A percentile compares a stretch with the other conserved stretches of the same genome.
Evolutionary conservation across 2,329 filamentous ascomycete species (phyloP).

Genomic region (Fusarium nurragi): DNA sequence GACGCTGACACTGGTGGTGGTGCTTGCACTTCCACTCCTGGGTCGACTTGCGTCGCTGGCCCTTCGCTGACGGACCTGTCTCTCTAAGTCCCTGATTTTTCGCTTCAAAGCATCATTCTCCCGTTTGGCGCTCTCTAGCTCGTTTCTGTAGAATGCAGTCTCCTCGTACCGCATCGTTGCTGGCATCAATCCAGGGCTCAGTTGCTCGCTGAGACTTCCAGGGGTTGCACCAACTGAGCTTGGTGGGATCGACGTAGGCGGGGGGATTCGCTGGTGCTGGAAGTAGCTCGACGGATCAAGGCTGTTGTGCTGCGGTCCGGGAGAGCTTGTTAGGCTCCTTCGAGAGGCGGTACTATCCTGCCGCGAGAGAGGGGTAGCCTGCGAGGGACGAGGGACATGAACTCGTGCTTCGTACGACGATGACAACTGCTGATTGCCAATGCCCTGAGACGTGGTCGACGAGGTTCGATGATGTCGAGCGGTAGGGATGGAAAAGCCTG

Average conservation of each 20-base stretch:
- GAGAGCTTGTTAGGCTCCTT: conserved; percentile 62
- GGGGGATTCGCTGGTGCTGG: conserved; percentile 57
- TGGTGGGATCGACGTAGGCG: conserved; percentile 46
- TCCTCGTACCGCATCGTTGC: conserved; percentile 71
- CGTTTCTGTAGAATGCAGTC: conserved; percentile 66
- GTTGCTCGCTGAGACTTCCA: conserved; percentile 52
- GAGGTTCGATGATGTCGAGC: conserved; percentile 67
- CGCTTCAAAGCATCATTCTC: conserved; percentile 72
- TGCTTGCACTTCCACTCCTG: conserved; percentile 64
- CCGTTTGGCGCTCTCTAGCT: conserved; percentile 68
- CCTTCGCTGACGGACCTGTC: conserved; percentile 59
- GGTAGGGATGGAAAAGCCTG: conserved; percentile 66
- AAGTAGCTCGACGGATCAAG: conserved; percentile 57
- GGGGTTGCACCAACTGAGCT: conserved; percentile 55
- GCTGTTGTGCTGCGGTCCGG: conserved; percentile 58
- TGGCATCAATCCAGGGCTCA: conserved; percentile 64
- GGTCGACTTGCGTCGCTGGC: conserved; percentile 58
- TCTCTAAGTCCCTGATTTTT: conserved; percentile 70
- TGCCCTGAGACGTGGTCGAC: conserved; percentile 65
- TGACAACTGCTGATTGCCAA: conserved; percentile 50
- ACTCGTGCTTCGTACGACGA: conserved; percentile 52
- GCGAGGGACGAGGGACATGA: conserved; percentile 57
- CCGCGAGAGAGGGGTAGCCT: conserved; percentile 58
- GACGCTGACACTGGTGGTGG: conserved; percentile 60
- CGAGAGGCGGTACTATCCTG: conserved; percentile 66